Conservation (phyloP, 129 eudicot genomes). For the Logfia minima region DNA sequence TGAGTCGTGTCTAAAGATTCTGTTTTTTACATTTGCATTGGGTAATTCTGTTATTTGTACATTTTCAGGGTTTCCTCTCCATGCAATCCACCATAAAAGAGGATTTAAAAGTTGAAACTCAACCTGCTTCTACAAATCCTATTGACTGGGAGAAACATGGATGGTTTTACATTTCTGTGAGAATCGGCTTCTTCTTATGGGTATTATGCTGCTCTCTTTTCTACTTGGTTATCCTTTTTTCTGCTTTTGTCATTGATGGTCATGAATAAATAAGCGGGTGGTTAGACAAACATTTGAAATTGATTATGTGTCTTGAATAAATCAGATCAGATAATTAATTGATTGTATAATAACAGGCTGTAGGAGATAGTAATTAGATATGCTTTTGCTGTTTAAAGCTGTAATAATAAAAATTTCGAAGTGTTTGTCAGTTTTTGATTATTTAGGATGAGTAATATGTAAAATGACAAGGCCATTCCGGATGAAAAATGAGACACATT, state of each 20-base stretch:
- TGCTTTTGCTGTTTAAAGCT: background rate
- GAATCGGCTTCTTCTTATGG: slow-evolving; percentile 91
- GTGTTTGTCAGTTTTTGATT: background rate
- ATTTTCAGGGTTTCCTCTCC: slow-evolving; percentile 45
- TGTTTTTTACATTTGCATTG: slow-evolving; percentile 18
- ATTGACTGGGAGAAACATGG: slow-evolving; percentile 62
- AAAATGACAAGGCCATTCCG: background rate
- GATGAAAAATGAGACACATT: background rate
- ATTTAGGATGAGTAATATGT: background rate
- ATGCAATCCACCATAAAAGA: slow-evolving; percentile 54
- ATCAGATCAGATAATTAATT: background rate
- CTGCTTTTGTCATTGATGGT: slow-evolving; percentile 14
- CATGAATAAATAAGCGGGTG: background rate
- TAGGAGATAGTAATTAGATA: background rate
- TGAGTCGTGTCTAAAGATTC: slow-evolving; percentile 5
- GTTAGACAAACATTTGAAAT: background rate
- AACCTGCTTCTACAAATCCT: slow-evolving; percentile 34
- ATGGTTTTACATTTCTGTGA: slow-evolving; percentile 83
- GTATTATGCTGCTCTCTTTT: slow-evolving; percentile 40
- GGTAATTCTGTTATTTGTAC: background rate
- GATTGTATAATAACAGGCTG: background rate
- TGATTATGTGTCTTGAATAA: background rate
- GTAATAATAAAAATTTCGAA: background rate
- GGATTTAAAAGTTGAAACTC: slow-evolving; percentile 58
- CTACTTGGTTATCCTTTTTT: background rate